Base-by-base conservation (phyloP, 2,329 filamentous ascomycete genomes). In the Neonectria sp. region DNA sequence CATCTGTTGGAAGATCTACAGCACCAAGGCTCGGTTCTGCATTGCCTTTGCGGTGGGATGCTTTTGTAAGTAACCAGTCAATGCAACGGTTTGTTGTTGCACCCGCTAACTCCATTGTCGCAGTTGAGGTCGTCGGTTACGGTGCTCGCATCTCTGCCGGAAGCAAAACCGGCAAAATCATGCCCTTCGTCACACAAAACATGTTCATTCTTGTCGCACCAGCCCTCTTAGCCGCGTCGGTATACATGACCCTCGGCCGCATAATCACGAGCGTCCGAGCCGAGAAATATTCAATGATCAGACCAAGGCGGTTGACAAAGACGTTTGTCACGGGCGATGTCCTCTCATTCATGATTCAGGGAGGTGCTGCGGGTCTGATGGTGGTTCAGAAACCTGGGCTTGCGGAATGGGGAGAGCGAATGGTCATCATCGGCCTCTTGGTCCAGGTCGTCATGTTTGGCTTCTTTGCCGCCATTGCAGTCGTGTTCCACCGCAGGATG, bases 1-100 rank as follows among this genome's bases (percentile, higher is more conserved):
- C 21, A 55, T 61, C 8, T 55, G 27, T 11, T 61, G 59, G 59
- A 61, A 48, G 59, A 61, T 61, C 13, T 55, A 46, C 37, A 61
- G 46, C 21, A 61, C 59, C 4, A n/a, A 27, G 5, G 59, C 49
- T 17, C 13, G 15, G 2, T 61, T 46, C 17, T 61, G 59, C 29
- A 61, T 55, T 31, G 35, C 25, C 2, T 61, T 61, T 48, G 59
- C 59, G 11, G n/a, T 61, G 4, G 59, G 59, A 27, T 61, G 59
- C 21, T 31, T 53, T 1, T 46, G 59, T 55, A 45, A 7, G 2
- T 6, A 21, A 21, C 2, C 21, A 21, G 21, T 21, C 21, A 21
- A 21, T 2, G 21, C 21, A 21, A 21, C 21, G 21, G 21, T 21
- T 21, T 21, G 21, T 21, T 21, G 1, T 15, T 13, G 12, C 3